Evolutionary conservation across 148 eudicot genomes (phyloP).

Genomic region (Fagopyrum esculentum): DNA sequence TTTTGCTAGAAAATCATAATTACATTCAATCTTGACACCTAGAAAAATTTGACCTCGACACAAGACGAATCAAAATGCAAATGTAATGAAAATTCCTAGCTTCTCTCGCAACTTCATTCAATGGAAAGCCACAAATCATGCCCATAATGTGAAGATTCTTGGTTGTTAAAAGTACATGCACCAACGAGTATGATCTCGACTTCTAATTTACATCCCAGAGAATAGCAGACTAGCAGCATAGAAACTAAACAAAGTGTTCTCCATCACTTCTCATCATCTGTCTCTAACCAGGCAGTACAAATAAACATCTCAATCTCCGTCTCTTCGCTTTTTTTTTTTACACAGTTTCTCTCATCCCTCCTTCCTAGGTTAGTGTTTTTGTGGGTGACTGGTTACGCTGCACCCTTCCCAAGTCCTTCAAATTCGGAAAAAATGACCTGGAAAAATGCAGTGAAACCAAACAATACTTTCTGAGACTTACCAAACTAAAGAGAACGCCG

Average conservation of each 20-base stretch:
- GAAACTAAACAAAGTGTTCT: neutral
- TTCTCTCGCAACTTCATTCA: neutral
- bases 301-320: neutral
- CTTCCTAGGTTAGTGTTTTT: neutral
- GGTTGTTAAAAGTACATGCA: neutral
- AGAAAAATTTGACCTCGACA: no score
- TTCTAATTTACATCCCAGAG: neutral
- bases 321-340: neutral
- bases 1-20: no score
- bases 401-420: constrained; percentile 9
- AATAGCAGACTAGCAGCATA: constrained; percentile 1
- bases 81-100: no score
- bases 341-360: neutral
- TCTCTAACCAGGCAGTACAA: neutral
- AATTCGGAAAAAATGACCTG: constrained; percentile 7
- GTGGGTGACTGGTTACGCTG: neutral
- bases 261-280: neutral
- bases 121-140: neutral
- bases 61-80: no score
- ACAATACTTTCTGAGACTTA: constrained; percentile 11
- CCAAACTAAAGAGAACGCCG: neutral
- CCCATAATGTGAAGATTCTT: neutral
- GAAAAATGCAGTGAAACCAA: constrained; percentile 11
- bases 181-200: neutral
- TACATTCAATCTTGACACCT: no score